These are phyloP conservation scores for Aspergillus intermedius DNA, from an alignment of 2,329 filamentous ascomycete species.

Conservation along the genomic window DNA sequence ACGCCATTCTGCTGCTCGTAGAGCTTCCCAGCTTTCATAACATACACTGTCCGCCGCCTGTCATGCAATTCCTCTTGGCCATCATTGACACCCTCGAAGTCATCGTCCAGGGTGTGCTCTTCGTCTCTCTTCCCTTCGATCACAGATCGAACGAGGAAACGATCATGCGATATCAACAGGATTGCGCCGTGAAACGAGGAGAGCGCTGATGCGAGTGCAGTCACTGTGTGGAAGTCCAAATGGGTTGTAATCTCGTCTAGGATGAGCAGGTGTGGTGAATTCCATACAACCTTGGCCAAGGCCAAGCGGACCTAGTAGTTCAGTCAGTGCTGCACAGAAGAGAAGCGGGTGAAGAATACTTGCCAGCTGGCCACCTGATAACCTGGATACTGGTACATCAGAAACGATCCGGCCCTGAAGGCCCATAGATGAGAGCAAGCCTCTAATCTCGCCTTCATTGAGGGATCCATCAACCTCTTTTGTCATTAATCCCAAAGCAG, in stretches of 20 bases:
- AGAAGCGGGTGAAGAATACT: constrained; percentile 21
- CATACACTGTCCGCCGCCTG: constrained; percentile 53
- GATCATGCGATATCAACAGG: constrained; percentile 71
- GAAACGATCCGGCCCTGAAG: constrained; percentile 64
- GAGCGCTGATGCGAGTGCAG: constrained; percentile 61
- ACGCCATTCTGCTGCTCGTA: constrained; percentile 54
- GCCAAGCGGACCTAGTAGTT: constrained; percentile 48
- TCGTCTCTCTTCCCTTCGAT: constrained; percentile 54
- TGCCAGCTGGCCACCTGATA: constrained; percentile 75
- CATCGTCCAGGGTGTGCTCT: constrained; percentile 35
- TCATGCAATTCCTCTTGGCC: constrained; percentile 35
- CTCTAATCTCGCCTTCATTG: constrained; percentile 62
- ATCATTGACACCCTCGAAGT: constrained; percentile 43
- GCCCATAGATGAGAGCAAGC: constrained; percentile 61
- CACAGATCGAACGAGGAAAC: constrained; percentile 70
- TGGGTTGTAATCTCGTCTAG: constrained; percentile 81
- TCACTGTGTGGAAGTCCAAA: constrained; percentile 74
- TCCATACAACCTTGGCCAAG: constrained; percentile 63
- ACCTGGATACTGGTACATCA: constrained; percentile 63
- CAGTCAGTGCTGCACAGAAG: background rate
- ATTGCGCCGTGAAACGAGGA: constrained; percentile 66
- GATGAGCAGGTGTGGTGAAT: constrained; percentile 63
- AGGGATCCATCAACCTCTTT: constrained; percentile 48
- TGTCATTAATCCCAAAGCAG: constrained; percentile 59
- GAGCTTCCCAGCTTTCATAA: constrained; percentile 54